Base-by-base conservation (phyloP, 2,329 filamentous ascomycete species). In the Seiridium unicorne region DNA sequence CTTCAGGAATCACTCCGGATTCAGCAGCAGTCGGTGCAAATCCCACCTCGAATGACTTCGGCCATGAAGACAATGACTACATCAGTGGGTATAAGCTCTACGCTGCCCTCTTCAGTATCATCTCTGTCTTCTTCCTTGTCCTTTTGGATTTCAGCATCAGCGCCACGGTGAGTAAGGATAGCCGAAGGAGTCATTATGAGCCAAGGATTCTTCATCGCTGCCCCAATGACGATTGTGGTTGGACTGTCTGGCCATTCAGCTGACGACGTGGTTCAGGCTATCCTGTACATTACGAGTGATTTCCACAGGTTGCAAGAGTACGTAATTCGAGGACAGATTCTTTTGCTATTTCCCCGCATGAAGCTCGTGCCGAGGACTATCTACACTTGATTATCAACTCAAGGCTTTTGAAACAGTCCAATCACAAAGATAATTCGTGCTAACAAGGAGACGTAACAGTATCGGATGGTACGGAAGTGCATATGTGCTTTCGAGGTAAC, bases 81-180 rank as follows among this genome's bases (percentile, higher is more conserved):
- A 55, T 72, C 7, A 60, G 63, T 5, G 71, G 71, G 8, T 62
- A 64, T 38, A 70, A 68, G 55, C 66, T 73, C 8, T 32, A 55
- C 3, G 54, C 65, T 4, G 63, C 71, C 3, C 60, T 78, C 18
- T 61, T 61, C 4, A 70, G 71, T 2, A 67, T 83, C 11, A 79
- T 77, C 0, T 62, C 79, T 4, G 76, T 75, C 5, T 73, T 76
- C 13, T 83, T 83, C 61, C 64, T 83, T 18, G 77, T 81, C 69
- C 65, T 84, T 62, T 63, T 85, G 5, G 83, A 85, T 60, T 78
- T 76, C 42, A 81, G 82, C 1, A 84, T 86, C 56, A 75, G 85
- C 58, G 73, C 77, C 8, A 85, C 83, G 6, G 83, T 78, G 62
- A 42, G 55, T 38, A 40, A 6, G 11, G 3, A 18, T 6, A 40